These are phyloP conservation scores for Apiospora koreana DNA, from an alignment of 2,329 filamentous ascomycete genomes.

Conservation along the genomic window DNA sequence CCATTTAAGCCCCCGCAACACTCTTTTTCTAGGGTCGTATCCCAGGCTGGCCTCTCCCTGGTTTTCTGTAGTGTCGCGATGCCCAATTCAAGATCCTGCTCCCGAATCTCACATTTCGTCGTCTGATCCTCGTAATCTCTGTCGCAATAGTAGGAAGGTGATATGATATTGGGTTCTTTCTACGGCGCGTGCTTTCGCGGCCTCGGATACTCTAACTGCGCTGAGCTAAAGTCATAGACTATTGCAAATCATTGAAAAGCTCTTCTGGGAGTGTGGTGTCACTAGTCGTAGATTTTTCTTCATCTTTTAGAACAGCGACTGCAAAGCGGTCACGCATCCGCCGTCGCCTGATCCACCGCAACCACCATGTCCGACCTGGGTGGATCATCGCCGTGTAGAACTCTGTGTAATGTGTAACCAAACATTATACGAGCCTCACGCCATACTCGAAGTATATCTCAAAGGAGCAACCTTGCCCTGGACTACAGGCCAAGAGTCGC, in stretches of 20 bases:
- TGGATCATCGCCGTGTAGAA: neutral
- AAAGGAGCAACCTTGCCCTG: neutral
- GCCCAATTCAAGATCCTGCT: neutral
- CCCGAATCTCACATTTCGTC: neutral
- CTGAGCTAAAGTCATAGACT: neutral
- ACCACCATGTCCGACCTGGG: neutral
- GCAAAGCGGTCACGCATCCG: neutral
- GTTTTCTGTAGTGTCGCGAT: neutral
- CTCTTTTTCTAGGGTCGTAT: neutral
- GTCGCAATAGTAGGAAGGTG: neutral
- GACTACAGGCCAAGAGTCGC: neutral
- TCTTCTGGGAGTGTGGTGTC: neutral
- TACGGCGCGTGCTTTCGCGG: neutral
- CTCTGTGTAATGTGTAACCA: neutral
- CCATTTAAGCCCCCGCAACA: constrained; percentile 4
- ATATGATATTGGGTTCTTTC: neutral
- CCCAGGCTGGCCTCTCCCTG: neutral
- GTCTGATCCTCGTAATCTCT: neutral
- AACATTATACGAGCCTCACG: neutral
- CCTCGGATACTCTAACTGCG: neutral
- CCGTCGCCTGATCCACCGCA: neutral
- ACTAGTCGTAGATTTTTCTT: no score
- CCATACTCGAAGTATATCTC: neutral
- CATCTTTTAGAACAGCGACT: neutral
- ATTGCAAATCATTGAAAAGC: neutral